Conservation (phyloP, 768 basidiomycete genomes). For the Infundibulicybe gibba region DNA sequence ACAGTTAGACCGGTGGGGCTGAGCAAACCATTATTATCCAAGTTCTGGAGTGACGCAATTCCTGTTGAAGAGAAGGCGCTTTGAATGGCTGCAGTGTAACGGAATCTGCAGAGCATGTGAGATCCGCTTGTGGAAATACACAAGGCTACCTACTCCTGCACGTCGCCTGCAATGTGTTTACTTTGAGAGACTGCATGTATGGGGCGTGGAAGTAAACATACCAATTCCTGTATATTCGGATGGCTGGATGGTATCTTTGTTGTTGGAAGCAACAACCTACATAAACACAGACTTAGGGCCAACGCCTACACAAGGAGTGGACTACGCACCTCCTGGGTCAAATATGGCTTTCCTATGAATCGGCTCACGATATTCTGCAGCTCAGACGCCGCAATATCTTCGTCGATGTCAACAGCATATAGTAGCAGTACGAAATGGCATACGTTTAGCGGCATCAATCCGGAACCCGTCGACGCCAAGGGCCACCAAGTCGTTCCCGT, state of each 20-base stretch:
- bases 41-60: conserved; percentile 47
- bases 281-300: no score
- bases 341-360: conserved; percentile 41
- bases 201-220: conserved; percentile 7
- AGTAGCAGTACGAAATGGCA: not conserved
- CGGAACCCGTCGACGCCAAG: conserved; percentile 10
- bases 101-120: conserved; percentile 35
- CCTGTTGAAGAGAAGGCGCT: conserved; percentile 48
- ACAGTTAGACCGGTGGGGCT: not conserved
- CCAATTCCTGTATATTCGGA: conserved; percentile 54
- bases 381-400: conserved; percentile 53
- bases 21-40: conserved; percentile 43
- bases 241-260: conserved; percentile 52
- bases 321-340: conserved; percentile 51
- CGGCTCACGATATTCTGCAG: conserved; percentile 49
- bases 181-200: not conserved
- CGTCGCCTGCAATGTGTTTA: conserved; percentile 37
- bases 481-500: conserved; percentile 5
- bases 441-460: conserved; percentile 7
- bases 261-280: conserved; percentile 37
- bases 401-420: not conserved
- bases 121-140: not conserved
- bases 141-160: conserved; percentile 49
- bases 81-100: conserved; percentile 51
- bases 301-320: no score